These are phyloP conservation scores for Saccharomyces hybrid DNA, from an alignment of 1,139 yeast species.

Conservation along the genomic window DNA sequence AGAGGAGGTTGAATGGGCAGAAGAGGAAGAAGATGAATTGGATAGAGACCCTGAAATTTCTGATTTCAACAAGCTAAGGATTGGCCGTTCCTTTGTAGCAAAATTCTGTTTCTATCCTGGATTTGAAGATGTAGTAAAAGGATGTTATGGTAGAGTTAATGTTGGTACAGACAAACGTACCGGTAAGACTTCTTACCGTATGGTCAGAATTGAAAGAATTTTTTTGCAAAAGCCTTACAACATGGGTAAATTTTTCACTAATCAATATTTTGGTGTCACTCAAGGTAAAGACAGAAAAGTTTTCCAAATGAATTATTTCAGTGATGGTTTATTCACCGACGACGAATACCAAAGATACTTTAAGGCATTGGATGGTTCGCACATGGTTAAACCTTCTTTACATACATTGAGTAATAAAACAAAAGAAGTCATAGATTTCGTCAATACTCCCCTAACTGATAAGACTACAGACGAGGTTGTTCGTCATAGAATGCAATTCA, in stretches of 20 bases:
- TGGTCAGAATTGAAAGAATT: constrained; percentile 70
- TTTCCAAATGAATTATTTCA: constrained; percentile 68
- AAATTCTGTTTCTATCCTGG: constrained; percentile 78
- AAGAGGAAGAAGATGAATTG: constrained; percentile 37
- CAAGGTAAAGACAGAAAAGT: constrained; percentile 55
- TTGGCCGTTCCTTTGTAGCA: constrained; percentile 70
- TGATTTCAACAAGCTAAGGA: constrained; percentile 62
- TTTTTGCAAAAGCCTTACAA: constrained; percentile 51
- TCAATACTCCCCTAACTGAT: constrained; percentile 59
- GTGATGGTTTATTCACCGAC: constrained; percentile 60
- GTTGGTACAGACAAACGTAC: constrained; percentile 62
- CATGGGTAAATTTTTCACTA: constrained; percentile 48
- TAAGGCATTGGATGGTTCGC: constrained; percentile 51
- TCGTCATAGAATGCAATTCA: constrained; percentile 56
- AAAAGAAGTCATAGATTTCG: constrained; percentile 52
- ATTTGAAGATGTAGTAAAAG: constrained; percentile 59
- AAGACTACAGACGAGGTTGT: constrained; percentile 76
- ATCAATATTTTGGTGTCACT: constrained; percentile 48
- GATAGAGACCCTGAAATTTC: constrained; percentile 38
- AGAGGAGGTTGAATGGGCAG: constrained; percentile 28
- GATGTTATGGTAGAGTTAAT: constrained; percentile 75
- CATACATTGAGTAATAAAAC: constrained; percentile 62
- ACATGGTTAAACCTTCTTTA: constrained; percentile 49
- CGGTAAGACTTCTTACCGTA: constrained; percentile 63
- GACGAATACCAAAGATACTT: constrained; percentile 71